Evolutionary conservation across 179 eudicot genomes (phyloP), one percentile per base, ranked within the genome.

Genomic region (Sideroxylon spinosum): DNA sequence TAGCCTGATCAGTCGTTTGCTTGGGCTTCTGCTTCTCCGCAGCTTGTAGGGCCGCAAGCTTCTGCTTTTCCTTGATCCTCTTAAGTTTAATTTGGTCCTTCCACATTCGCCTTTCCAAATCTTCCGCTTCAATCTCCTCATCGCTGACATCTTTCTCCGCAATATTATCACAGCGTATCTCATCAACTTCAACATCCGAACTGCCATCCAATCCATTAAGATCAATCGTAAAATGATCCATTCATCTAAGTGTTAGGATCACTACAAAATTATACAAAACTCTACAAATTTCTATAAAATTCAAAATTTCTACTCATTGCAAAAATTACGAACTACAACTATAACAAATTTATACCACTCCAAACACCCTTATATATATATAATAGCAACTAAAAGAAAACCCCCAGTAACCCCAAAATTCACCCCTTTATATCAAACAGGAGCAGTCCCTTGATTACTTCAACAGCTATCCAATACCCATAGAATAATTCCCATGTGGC

Each of bases 121-220:
- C 95, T 69, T 89, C 93, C 3, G 91, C 84, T 28, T 90, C 97
- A 77, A 94, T 92, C 81, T 94, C 98, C 78, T 95, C 98, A 75
- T 91, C 98, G 44, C 97, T 91, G 22, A 89, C 94, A 86, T 95
- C 98, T 80, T 89, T 92, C 72, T 93, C 98, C 14, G 87, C 91
- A 64, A 89, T 86, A 77, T 89, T 89, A 46, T 83, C 90, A 53
- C 88, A 80, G 85, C 91, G 86, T 63, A 93, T 75, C 55, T 93
- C 97, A 80, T 93, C 96, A 67, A 88, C 86, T 76, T 93, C 98
- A n/a, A 92, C 70, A 74, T 93, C 98, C 81, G 91, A 93, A 79
- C 90, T 89, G 83, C 79, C 78, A 25, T 71, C 84, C 64, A 84
- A 77, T 64, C 16, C 75, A 86, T 79, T 71, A 52, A 59, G 23